A percentile compares a stretch with the other conserved stretches of the same genome.
Conservation (phyloP, 768 basidiomycete species). For the Tephrocybe sp. region DNA sequence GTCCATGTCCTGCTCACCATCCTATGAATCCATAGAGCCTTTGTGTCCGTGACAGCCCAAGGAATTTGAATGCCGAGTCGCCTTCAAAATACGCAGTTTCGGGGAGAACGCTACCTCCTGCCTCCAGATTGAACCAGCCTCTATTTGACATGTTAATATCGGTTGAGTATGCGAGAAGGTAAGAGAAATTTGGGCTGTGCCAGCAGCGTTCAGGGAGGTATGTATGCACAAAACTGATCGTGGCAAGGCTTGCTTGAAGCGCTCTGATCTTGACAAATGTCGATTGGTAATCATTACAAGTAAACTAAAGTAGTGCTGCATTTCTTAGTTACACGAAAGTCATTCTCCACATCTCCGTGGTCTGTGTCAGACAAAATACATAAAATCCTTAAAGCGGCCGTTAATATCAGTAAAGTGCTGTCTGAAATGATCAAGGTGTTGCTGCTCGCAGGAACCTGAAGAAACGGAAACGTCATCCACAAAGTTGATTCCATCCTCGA, state of each 20-base stretch:
- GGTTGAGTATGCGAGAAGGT: not conserved
- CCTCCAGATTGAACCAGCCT: conserved; percentile 87
- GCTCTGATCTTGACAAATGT: no score
- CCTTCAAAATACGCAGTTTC: conserved; percentile 87
- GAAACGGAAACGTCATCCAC: conserved; percentile 34
- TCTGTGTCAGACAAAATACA: conserved; percentile 34
- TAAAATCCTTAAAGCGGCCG: conserved; percentile 20
- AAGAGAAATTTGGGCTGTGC: conserved; percentile 24
- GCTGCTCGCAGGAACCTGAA: conserved; percentile 18
- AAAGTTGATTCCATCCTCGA: conserved; percentile 31
- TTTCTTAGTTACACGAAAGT: no score
- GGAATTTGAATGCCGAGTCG: conserved; percentile 80
- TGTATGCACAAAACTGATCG: not conserved
- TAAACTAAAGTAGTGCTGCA: no score
- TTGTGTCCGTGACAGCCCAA: conserved; percentile 76
- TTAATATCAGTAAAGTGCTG: conserved; percentile 29
- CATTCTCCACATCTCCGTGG: no score
- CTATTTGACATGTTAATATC: conserved; percentile 47
- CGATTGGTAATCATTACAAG: no score
- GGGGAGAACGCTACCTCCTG: conserved; percentile 58
- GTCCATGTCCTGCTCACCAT: conserved; percentile 50
- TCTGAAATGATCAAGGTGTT: conserved; percentile 28
- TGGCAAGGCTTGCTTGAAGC: not conserved
- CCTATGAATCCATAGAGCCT: conserved; percentile 83
- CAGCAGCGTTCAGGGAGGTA: conserved; percentile 25